Evolutionary conservation across 2,329 filamentous ascomycete genomes (phyloP), one percentile per base, ranked within the genome.

Genomic region (Aureobasidium sp.): DNA sequence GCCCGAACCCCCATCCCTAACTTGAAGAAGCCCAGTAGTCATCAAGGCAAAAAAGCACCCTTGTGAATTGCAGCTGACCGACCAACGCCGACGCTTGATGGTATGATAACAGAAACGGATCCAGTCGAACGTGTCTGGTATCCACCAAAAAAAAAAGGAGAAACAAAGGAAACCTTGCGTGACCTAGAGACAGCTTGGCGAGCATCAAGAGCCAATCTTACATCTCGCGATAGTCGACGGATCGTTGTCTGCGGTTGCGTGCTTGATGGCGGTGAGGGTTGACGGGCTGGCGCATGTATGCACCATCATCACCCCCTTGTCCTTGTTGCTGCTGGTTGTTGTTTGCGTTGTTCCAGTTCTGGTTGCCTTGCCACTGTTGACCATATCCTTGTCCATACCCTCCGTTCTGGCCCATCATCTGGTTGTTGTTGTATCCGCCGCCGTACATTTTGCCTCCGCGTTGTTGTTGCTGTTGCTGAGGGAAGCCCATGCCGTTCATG

Each of bases 241-340:
- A 90, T 53, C 93, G 80, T 39, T 56, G 56, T 62, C 88, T 79
- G 59, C 85, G 81, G 62, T 89, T 84, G 62, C 86, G 81, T 64
- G 90, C 88, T 68, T 90, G 85, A 66, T 93, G 88, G 47, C 93
- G 82, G 66, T 95, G 88, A 2, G 90, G 91, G 66, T 98, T 98
- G 57, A 97, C 88, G 0, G 93, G 93, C 68, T 95, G 91, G 55
- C 93, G 81, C 68, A 97, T 94, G 71, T 98, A 98, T 6, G 93
- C 88, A 56, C 90, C 88, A 55, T 95, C 90, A 53, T 94, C 88
- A 8, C 54, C 58, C 34, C 57, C 59, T 21, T 34, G 17, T 17
- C 50, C 41, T 16, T 53, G 41, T 29, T 54, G 53, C 35, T 48
- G 48, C 34, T 50, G 24, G 12, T 45, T 66, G 61, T 69, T 39